phyloP scores from a whole-genome alignment of 1,284 basidiomycete genomes.

The Apiotrichum akiyoshidainum region DNA sequence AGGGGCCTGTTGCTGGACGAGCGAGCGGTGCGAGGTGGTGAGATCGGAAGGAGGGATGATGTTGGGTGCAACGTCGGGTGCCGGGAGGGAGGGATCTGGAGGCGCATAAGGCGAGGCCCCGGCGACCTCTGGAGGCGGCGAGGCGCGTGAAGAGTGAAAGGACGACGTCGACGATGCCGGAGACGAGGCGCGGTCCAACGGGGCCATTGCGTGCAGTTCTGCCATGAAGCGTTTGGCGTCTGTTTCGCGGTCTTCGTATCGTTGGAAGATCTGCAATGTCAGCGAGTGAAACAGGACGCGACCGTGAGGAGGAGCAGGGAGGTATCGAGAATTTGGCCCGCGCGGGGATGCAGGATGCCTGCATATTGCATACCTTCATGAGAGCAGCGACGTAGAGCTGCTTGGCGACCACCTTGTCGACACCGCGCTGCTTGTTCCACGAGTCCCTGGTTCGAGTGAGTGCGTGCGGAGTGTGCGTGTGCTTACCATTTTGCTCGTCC shows the following conservation, averaged over 20 bases:
- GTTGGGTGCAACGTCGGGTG: constrained; percentile 44
- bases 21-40: constrained; percentile 37
- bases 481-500: constrained; percentile 86
- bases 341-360: not conserved
- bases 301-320: no score
- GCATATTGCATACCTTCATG: constrained; percentile 64
- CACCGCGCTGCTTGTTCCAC: constrained; percentile 85
- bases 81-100: constrained; percentile 42
- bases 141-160: constrained; percentile 43
- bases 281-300: not conserved
- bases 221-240: constrained; percentile 72
- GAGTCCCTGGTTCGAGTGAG: constrained; percentile 67
- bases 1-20: constrained; percentile 21
- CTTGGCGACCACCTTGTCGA: constrained; percentile 76
- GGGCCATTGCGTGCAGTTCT: constrained; percentile 76
- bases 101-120: constrained; percentile 19
- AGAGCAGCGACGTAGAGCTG: constrained; percentile 84
- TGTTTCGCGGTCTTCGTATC: constrained; percentile 62
- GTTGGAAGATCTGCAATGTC: constrained; percentile 13
- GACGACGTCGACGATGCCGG: constrained; percentile 45
- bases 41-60: constrained; percentile 43
- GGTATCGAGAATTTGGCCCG: no score
- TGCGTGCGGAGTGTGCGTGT: not conserved
- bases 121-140: constrained; percentile 22
- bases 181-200: constrained; percentile 48